A percentile compares a stretch with the other conserved stretches of the same genome.
phyloP scores from a whole-genome alignment of 2,329 filamentous ascomycete species.

The Lachnellula hyalina region DNA sequence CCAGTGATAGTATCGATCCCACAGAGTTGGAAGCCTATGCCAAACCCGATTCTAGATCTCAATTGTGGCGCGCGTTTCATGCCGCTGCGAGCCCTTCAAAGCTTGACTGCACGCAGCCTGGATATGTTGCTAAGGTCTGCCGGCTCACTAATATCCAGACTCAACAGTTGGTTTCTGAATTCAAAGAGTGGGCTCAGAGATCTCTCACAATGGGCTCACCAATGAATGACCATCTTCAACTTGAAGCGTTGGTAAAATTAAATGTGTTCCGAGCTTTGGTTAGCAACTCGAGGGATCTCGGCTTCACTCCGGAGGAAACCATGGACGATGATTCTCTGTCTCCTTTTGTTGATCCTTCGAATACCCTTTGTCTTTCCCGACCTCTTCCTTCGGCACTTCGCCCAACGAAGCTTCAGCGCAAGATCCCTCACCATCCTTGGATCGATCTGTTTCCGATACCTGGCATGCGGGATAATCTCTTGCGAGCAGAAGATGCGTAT shows the following conservation, averaged over 20 bases:
- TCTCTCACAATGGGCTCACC: slow-evolving; percentile 18
- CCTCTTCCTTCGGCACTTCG: slow-evolving; percentile 10
- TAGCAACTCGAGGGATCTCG: slow-evolving; percentile 26
- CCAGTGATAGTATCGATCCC: too few species aligned
- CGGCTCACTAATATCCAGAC: background rate
- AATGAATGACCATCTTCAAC: slow-evolving; percentile 29
- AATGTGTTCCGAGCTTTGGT: slow-evolving; percentile 33
- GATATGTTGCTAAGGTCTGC: background rate
- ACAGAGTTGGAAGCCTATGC: too few species aligned
- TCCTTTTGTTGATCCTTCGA: slow-evolving; percentile 8
- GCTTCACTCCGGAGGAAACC: slow-evolving; percentile 8
- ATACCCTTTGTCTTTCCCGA: slow-evolving; percentile 5
- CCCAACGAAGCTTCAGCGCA: slow-evolving; percentile 31
- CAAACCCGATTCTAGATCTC: background rate
- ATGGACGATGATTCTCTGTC: slow-evolving; percentile 15
- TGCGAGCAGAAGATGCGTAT: slow-evolving; percentile 20
- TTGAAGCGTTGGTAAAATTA: slow-evolving; percentile 28
- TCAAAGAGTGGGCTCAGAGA: background rate
- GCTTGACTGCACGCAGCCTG: background rate
- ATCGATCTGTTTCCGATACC: slow-evolving; percentile 35
- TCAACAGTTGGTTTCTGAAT: slow-evolving; percentile 1
- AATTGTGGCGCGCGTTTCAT: background rate
- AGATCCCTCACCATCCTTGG: slow-evolving; percentile 33
- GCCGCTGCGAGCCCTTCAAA: background rate
- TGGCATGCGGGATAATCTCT: slow-evolving; percentile 32